phyloP scores from a whole-genome alignment of 108 stramenopile genomes.

The Pseudonitzschia delicatissima region DNA sequence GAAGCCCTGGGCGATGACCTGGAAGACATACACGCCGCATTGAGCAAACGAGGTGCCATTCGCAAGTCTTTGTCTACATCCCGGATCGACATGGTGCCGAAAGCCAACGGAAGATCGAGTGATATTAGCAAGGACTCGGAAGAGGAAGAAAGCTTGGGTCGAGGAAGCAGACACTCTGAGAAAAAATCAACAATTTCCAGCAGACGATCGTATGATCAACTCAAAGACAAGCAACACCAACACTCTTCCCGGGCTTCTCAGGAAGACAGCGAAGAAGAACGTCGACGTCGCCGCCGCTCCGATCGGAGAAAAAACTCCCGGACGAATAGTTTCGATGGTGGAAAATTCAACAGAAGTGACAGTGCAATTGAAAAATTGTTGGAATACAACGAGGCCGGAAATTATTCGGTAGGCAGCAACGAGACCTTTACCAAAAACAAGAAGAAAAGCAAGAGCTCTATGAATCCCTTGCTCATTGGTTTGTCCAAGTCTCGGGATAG shows the following conservation, averaged over 20 bases:
- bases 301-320: neutral
- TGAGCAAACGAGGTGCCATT: slow-evolving; percentile 6
- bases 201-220: neutral
- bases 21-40: slow-evolving; percentile 1
- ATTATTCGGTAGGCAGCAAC: too few species aligned
- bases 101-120: neutral
- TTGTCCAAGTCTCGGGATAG: neutral
- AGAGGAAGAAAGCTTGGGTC: neutral
- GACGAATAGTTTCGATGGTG: neutral
- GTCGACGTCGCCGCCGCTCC: neutral
- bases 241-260: neutral
- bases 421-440: neutral
- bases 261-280: neutral
- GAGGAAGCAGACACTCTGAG: neutral
- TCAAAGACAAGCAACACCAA: neutral
- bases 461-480: neutral
- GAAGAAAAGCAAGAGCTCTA: neutral
- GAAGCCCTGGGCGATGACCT: neutral
- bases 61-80: neutral
- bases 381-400: neutral
- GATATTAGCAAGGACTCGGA: neutral
- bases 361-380: slow-evolving; percentile 2
- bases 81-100: neutral
- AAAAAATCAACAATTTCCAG: neutral
- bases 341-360: neutral